These are phyloP conservation scores for Filobasidium wieringae DNA, from an alignment of 768 basidiomycete genomes.

Conservation along the genomic window DNA sequence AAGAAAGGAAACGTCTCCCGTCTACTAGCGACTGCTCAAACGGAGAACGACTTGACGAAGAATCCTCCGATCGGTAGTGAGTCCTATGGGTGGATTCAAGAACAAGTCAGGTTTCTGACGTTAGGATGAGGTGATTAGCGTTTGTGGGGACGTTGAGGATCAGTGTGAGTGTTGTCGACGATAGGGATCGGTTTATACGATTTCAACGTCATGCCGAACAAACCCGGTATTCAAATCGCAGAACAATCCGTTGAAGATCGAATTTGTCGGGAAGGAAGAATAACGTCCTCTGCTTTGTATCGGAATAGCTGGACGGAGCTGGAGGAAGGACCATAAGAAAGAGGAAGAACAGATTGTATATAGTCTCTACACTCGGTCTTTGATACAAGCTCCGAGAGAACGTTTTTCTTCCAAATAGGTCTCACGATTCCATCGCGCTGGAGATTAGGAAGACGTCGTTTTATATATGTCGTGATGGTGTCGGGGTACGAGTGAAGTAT, in stretches of 20 bases:
- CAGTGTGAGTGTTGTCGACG: conserved; percentile 22
- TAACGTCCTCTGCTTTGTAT: too few relatives aligned
- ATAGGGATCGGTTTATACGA: background rate
- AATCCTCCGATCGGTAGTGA: conserved; percentile 31
- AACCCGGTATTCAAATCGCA: background rate
- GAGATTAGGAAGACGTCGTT: too few relatives aligned
- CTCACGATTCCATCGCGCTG: too few relatives aligned
- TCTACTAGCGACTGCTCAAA: conserved; percentile 16
- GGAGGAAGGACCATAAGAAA: too few relatives aligned
- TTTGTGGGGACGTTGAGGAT: conserved; percentile 35
- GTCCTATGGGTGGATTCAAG: conserved; percentile 5
- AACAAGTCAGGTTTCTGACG: background rate
- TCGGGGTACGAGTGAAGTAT: too few relatives aligned
- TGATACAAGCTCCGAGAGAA: too few relatives aligned
- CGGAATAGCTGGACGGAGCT: too few relatives aligned
- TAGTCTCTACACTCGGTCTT: too few relatives aligned
- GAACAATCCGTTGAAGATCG: conserved; percentile 30
- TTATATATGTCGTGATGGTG: too few relatives aligned
- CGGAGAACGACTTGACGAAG: conserved; percentile 25
- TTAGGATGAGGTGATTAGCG: conserved; percentile 7
- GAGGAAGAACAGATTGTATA: too few relatives aligned
- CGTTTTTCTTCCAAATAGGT: too few relatives aligned
- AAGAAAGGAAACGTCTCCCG: conserved; percentile 25
- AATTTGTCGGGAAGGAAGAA: conserved; percentile 28
- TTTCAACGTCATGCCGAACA: background rate